Base-by-base conservation (phyloP, 2,329 filamentous ascomycete genomes). In the Botrytis cinerea region DNA sequence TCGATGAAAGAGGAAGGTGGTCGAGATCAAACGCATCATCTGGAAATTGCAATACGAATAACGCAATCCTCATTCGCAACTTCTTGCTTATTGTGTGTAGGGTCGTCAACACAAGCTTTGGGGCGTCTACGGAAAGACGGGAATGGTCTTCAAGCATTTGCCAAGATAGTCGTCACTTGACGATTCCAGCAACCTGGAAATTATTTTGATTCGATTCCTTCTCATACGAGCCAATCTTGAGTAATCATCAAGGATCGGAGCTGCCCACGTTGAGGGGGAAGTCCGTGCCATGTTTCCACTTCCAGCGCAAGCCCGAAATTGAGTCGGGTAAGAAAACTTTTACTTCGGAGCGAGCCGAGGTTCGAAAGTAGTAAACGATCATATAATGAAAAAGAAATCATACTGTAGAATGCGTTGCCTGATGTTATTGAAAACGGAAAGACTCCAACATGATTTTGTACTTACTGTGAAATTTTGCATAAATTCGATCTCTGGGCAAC, bases 91-190 rank as follows among this genome's bases (percentile, higher is more conserved):
- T 22, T 35, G 43, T 70, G 25, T 51, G 38, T 60, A 25, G 38
- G 22, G 25, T 32, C 38, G 54, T 61, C 25, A 35, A 61, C 28
- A 70, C 54, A 70, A 70, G 67, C 68, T 70, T 70, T 61, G 40
- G 43, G 40, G 54, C 51, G 12, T 35, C 28, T 12, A 22, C 48
- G 48, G 38, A 59, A 69, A 69, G 48, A 57, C 35, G 35, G 48
- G 28, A 38, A 66, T 25, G 45, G 12, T 22, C 46, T 38, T 40
- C 32, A 51, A 51, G 46, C 46, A 67, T 40, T 67, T 54, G 64
- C 64, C 46, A 67, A 67, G 45, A 28, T 10, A n/a, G 16, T n/a
- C 48, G 40, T 68, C 66, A n/a, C 38, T 68, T 40, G 18, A 28
- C 25, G 35, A 68, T 28, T 54, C 35, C 48, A 67, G 35, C 22